These are phyloP conservation scores for Aurantiochytrium sp. DNA, from an alignment of 108 stramenopile species.

Conservation along the genomic window DNA sequence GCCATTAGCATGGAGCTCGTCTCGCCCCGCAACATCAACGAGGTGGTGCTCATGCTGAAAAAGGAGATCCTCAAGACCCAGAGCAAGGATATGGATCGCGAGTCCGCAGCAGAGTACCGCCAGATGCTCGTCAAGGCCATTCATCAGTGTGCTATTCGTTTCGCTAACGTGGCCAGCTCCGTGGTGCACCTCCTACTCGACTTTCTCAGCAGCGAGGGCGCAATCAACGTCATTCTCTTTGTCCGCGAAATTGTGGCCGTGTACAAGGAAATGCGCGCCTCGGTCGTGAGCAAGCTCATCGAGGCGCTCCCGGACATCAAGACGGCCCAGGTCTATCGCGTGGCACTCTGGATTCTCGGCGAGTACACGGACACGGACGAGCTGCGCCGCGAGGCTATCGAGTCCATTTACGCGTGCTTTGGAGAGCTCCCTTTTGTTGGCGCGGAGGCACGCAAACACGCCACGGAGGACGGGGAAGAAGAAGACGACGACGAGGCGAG, in stretches of 20 bases:
- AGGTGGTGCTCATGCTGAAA: conserved; percentile 90
- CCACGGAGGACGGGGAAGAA: conserved; percentile 57
- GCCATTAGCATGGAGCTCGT: conserved; percentile 88
- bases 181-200: conserved; percentile 93
- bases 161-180: conserved; percentile 82
- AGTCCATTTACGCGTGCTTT: conserved; percentile 22
- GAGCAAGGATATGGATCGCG: conserved; percentile 72
- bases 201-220: conserved; percentile 75
- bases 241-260: conserved; percentile 93
- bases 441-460: conserved; percentile 54
- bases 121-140: conserved; percentile 86
- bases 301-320: conserved; percentile 70
- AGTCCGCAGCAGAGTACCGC: conserved; percentile 60
- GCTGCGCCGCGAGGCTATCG: conserved; percentile 23
- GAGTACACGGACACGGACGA: conserved; percentile 70
- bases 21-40: conserved; percentile 79
- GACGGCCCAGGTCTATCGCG: conserved; percentile 76
- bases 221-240: conserved; percentile 88
- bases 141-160: conserved; percentile 86
- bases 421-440: conserved; percentile 29
- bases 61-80: conserved; percentile 87
- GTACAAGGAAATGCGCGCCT: conserved; percentile 74
- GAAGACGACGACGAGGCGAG: conserved; percentile 53
- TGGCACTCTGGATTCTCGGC: conserved; percentile 96
- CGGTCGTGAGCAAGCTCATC: conserved; percentile 78